These are phyloP conservation scores for Pleurotus tuoliensis DNA, from an alignment of 768 basidiomycete genomes.

Conservation along the genomic window DNA sequence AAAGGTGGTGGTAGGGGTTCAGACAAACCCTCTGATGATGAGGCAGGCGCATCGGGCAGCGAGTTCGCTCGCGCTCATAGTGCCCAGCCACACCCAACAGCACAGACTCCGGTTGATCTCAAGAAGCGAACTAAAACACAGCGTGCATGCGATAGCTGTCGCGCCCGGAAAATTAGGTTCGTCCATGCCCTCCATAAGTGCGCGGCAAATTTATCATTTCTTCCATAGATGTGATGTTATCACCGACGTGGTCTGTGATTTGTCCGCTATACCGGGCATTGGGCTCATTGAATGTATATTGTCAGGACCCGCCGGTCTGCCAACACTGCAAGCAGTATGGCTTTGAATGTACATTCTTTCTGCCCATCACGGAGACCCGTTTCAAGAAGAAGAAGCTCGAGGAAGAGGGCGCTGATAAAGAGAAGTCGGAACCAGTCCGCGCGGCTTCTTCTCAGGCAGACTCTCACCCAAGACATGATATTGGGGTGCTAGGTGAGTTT, in stretches of 20 bases:
- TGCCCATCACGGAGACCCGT: slow-evolving; percentile 97
- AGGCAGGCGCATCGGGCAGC: slow-evolving; percentile 45
- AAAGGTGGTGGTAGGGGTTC: slow-evolving; percentile 38
- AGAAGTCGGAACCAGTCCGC: slow-evolving; percentile 31
- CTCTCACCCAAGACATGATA: slow-evolving; percentile 45
- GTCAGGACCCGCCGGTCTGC: slow-evolving; percentile 70
- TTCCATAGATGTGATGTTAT: slow-evolving; percentile 77
- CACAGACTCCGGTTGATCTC: slow-evolving; percentile 42
- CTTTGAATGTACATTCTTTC: slow-evolving; percentile 95
- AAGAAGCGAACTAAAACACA: slow-evolving; percentile 91
- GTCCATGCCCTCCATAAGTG: neutral
- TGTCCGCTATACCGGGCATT: slow-evolving; percentile 1
- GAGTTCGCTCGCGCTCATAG: slow-evolving; percentile 33
- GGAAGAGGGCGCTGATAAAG: slow-evolving; percentile 49
- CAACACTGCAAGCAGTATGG: slow-evolving; percentile 94
- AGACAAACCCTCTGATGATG: slow-evolving; percentile 60
- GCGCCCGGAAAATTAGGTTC: slow-evolving; percentile 75
- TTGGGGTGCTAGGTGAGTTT: slow-evolving; percentile 58
- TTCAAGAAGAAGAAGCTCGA: slow-evolving; percentile 95
- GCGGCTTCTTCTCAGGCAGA: slow-evolving; percentile 43
- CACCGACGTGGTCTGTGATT: slow-evolving; percentile 41
- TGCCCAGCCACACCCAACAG: slow-evolving; percentile 20
- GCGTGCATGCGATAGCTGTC: slow-evolving; percentile 89
- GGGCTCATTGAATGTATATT: neutral
- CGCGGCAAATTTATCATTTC: neutral